Percentiles rank a stretch among this genome's conserved stretches.
Evolutionary conservation across 345 rosid genomes (phyloP).

Genomic region (Erodium maritimum): DNA sequence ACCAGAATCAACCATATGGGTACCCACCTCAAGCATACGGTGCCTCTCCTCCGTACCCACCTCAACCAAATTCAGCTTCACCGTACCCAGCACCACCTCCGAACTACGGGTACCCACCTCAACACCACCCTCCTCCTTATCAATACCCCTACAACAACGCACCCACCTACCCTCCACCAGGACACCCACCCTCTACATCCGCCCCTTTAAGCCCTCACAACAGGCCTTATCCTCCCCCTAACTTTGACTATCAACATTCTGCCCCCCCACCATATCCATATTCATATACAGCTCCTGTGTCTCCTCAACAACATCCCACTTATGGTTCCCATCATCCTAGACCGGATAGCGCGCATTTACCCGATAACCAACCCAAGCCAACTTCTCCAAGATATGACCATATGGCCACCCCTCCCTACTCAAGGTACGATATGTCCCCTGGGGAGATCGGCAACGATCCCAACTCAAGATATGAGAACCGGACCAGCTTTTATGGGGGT

Average conservation of each 20-base stretch:
- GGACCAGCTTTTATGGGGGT: conserved; percentile 38
- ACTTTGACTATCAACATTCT: conserved; percentile 28
- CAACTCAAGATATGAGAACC: conserved; percentile 20
- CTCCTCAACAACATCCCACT: conserved; percentile 18
- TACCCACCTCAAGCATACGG: neutral
- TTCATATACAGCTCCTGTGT: conserved; percentile 20
- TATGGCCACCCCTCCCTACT: no score
- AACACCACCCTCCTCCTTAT: conserved; percentile 18
- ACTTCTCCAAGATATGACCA: neutral
- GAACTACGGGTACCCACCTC: conserved; percentile 6
- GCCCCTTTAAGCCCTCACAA: no score
- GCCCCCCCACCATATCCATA: conserved; percentile 32
- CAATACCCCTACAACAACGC: conserved; percentile 17
- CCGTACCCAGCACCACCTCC: neutral
- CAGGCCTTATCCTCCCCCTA: conserved; percentile 19
- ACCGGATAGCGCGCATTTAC: conserved; percentile 30
- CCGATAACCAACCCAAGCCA: conserved; percentile 24
- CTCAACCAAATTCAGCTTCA: conserved; percentile 7
- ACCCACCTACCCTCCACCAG: conserved; percentile 5
- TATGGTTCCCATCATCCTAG: conserved; percentile 24
- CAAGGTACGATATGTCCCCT: conserved; percentile 23
- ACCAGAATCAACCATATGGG: conserved; percentile 3
- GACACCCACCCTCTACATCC: neutral
- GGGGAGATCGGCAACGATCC: conserved; percentile 17
- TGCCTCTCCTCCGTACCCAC: no score